A percentile compares a stretch with the other conserved stretches of the same genome.
These are phyloP conservation scores for Naematelia encephala DNA, from an alignment of 768 basidiomycete species.

Conservation along the genomic window DNA sequence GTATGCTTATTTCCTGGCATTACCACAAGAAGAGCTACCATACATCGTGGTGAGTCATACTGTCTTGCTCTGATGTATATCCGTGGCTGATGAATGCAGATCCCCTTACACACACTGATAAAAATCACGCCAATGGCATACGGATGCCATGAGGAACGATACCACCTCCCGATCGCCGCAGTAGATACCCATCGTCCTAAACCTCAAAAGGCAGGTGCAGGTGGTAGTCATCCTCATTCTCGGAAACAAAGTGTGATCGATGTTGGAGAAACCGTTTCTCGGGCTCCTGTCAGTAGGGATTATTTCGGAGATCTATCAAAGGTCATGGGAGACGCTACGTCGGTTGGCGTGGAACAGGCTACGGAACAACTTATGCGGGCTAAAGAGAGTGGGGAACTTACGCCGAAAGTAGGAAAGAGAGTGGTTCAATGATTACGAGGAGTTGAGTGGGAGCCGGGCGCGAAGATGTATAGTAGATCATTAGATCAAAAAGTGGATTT, in stretches of 20 bases:
- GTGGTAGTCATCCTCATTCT: not conserved
- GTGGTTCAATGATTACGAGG: not conserved
- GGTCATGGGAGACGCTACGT: constrained; percentile 12
- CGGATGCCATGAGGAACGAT: constrained; percentile 96
- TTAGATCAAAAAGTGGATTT: too few relatives aligned
- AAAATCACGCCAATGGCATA: constrained; percentile 98
- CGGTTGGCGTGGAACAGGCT: constrained; percentile 12
- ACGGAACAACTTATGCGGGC: constrained; percentile 16
- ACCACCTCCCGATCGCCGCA: constrained; percentile 81
- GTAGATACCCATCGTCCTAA: constrained; percentile 85
- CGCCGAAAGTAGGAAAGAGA: constrained; percentile 9
- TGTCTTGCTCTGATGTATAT: not conserved
- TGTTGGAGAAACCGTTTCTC: not conserved
- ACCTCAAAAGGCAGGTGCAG: constrained; percentile 23
- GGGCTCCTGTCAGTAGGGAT: constrained; percentile 14
- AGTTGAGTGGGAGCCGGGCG: not conserved
- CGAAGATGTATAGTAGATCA: too few relatives aligned
- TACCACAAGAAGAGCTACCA: constrained; percentile 87
- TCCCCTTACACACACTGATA: constrained; percentile 81
- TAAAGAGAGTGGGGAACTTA: constrained; percentile 25
- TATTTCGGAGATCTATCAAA: constrained; percentile 34
- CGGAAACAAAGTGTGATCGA: constrained; percentile 1
- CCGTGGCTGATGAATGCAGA: constrained; percentile 13
- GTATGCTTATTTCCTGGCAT: constrained; percentile 86
- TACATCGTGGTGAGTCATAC: constrained; percentile 76